Evolutionary conservation across 2,329 filamentous ascomycete species (phyloP).

Genomic region (Cytospora piceicola): DNA sequence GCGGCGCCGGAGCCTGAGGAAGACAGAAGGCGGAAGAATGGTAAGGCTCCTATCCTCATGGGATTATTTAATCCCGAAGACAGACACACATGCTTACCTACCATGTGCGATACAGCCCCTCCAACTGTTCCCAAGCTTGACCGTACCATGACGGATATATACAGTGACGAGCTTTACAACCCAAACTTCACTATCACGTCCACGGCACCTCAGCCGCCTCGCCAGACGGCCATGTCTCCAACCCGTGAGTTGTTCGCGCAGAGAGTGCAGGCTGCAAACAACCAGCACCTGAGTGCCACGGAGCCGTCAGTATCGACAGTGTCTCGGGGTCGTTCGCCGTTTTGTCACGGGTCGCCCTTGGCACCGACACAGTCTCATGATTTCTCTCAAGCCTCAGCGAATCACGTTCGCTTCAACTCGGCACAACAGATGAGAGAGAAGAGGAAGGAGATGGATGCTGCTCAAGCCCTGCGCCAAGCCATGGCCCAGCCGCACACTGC

Average conservation of each 20-base stretch:
- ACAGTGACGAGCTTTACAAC: conserved; percentile 83
- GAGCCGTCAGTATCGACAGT: conserved; percentile 53
- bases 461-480: conserved; percentile 49
- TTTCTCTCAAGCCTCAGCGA: conserved; percentile 37
- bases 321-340: conserved; percentile 76
- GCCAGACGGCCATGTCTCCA: conserved; percentile 53
- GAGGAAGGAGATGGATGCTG: conserved; percentile 61
- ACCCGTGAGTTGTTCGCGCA: conserved; percentile 70
- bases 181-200: conserved; percentile 66
- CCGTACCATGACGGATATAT: conserved; percentile 83
- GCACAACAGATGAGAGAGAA: conserved; percentile 55
- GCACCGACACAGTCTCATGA: conserved; percentile 54
- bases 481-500: conserved; percentile 47
- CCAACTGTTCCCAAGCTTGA: conserved; percentile 74
- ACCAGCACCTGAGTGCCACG: conserved; percentile 66
- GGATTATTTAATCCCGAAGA: conserved; percentile 27
- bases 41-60: conserved; percentile 47
- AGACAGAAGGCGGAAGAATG: conserved; percentile 55
- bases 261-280: conserved; percentile 78
- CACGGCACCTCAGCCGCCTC: conserved; percentile 53
- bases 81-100: conserved; percentile 70
- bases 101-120: conserved; percentile 56
- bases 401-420: conserved; percentile 28
- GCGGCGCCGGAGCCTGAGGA: conserved; percentile 54
- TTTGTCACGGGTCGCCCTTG: conserved; percentile 71